Percentiles rank a stretch among this genome's conserved stretches.
Evolutionary conservation across 2,329 filamentous ascomycete genomes (phyloP).

Genomic region (Zalaria sp.): DNA sequence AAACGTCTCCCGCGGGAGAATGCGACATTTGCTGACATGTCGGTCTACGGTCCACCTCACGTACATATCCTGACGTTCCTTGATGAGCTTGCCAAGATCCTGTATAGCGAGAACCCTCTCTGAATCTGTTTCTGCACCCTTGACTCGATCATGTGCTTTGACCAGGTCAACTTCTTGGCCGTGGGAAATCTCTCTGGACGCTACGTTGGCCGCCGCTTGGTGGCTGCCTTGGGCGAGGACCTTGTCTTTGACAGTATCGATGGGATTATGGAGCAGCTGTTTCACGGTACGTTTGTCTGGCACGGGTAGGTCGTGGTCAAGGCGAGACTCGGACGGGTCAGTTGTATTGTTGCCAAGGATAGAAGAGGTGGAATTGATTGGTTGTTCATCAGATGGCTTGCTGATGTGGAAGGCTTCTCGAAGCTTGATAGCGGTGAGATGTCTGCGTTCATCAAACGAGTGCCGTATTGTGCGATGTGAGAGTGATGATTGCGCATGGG

Average conservation of each 20-base stretch:
- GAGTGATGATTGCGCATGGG: too few relatives aligned
- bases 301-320: not conserved
- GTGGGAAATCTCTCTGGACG: slow-evolving; percentile 30
- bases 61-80: not conserved
- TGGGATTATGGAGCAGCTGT: slow-evolving; percentile 13
- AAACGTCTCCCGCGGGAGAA: not conserved
- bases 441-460: not conserved
- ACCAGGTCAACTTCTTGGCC: slow-evolving; percentile 22
- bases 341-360: not conserved
- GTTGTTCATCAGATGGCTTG: not conserved
- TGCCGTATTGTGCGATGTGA: not conserved
- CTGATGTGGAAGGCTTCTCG: not conserved
- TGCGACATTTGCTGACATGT: not conserved
- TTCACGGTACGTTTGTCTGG: slow-evolving; percentile 13
- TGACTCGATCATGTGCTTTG: slow-evolving; percentile 15
- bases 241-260: slow-evolving; percentile 14
- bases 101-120: slow-evolving; percentile 1
- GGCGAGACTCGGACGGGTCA: not conserved
- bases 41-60: slow-evolving; percentile 1
- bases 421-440: not conserved
- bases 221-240: slow-evolving; percentile 12
- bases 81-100: not conserved
- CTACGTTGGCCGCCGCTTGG: slow-evolving; percentile 15
- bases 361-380: not conserved
- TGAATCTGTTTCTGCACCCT: slow-evolving; percentile 7